Evolutionary conservation across 768 basidiomycete species (phyloP), one percentile per base, ranked within the genome.

Genomic region (Leucocoprinus sp.): DNA sequence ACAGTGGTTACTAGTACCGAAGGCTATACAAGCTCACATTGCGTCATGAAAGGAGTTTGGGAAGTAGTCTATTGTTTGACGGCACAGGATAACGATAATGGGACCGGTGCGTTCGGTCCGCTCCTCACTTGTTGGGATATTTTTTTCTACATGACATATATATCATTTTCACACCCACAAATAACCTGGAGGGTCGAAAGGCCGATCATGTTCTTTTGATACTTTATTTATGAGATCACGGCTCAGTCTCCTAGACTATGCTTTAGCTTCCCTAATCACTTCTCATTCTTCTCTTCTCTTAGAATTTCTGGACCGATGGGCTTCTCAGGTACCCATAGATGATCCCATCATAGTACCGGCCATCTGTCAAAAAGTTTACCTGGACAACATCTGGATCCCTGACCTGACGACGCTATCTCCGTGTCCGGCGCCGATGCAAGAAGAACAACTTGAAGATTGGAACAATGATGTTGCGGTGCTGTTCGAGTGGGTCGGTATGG

Each of bases 401-500:
- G 40, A 40, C 18, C 33, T 43, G 15, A 18, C 23, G 27, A n/a
- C 40, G 23, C 41, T 45, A 38, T 24, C 50, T 54, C 54, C 52
- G 52, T 59, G 49, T 22, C 43, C 38, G 18, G 28, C 36, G 8
- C 36, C 33, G 3, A 50, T 51, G 1, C 49, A 54, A 23, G 53
- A 58, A 2, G 71, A 72, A 18, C 60, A 50, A n/a, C 23, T 54
- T 7, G 76, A 79, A 35, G 76, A 79, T 45, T 78, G 78, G 70
- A 58, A 71, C 5, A 62, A 65, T 8, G 63, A 66, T 6, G 60
- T 75, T 34, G 56, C 61, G 6, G 60, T 55, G 2, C 60, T 84
- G 12, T 80, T 82, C 42, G 85, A 87, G 57, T 88, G 85, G 85
- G 68, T 78, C 6, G 85, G 84, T 5, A 73, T 87, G 76, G 80